A percentile compares a stretch with the other conserved stretches of the same genome.
These are phyloP conservation scores for Apiospora rasikravindrae DNA, from an alignment of 2,329 filamentous ascomycete species.

Conservation along the genomic window DNA sequence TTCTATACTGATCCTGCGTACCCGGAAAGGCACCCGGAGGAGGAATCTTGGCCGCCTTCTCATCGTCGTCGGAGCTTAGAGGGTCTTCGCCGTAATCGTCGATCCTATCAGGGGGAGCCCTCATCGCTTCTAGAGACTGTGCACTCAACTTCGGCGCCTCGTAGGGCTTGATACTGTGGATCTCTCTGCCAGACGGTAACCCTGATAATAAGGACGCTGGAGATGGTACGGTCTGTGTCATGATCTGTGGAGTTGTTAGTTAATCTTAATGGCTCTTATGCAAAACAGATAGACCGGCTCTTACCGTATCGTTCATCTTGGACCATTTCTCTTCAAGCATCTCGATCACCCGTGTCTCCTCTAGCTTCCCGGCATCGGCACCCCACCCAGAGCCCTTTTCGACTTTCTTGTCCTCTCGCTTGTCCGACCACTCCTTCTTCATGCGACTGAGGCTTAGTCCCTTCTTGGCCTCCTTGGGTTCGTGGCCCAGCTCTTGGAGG, in stretches of 20 bases:
- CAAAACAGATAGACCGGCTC: conserved; percentile 31
- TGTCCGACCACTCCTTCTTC: conserved; percentile 73
- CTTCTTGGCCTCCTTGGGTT: conserved; percentile 56
- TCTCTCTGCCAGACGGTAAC: conserved; percentile 88
- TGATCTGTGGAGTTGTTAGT: conserved; percentile 61
- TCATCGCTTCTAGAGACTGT: conserved; percentile 67
- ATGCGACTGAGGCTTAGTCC: conserved; percentile 57
- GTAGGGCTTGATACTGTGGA: conserved; percentile 75
- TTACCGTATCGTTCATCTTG: conserved; percentile 89
- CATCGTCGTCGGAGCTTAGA: conserved; percentile 54
- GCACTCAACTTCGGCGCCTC: conserved; percentile 68
- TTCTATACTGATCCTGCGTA: conserved; percentile 35
- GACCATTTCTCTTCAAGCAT: conserved; percentile 90
- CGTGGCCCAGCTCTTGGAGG: conserved; percentile 74
- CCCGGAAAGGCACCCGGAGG: conserved; percentile 37
- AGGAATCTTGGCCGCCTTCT: conserved; percentile 33
- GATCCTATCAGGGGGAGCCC: conserved; percentile 53
- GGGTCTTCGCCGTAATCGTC: conserved; percentile 48
- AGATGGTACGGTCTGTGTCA: conserved; percentile 77
- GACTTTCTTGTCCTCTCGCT: conserved; percentile 77
- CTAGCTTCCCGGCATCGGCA: conserved; percentile 79
- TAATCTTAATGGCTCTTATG: neutral
- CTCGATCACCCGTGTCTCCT: conserved; percentile 84
- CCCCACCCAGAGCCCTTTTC: conserved; percentile 79
- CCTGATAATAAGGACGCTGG: conserved; percentile 73